Percentiles rank a stretch among this genome's conserved stretches.
Conservation (phyloP, 139 green algal species). For the Edaphochlamys debaryana region DNA sequence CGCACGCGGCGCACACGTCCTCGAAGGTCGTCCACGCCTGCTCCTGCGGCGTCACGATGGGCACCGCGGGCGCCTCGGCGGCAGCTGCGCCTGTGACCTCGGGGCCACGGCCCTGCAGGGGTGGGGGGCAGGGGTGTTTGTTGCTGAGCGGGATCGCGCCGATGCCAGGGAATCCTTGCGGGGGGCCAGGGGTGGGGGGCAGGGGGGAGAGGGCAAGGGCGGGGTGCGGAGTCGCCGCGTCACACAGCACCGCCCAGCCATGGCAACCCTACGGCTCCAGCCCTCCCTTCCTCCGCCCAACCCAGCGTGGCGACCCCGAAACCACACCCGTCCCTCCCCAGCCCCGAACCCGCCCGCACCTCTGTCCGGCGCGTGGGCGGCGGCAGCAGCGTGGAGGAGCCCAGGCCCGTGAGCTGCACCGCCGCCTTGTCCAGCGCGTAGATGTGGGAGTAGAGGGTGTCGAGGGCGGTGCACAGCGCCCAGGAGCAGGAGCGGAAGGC, state of each 20-base stretch:
- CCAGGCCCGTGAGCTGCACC: conserved; percentile 35
- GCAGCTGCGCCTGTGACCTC: background rate
- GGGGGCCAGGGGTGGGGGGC: too few relatives aligned
- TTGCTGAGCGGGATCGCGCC: too few relatives aligned
- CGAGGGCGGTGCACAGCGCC: background rate
- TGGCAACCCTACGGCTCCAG: too few relatives aligned
- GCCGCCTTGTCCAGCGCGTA: conserved; percentile 36
- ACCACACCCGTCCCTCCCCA: too few relatives aligned
- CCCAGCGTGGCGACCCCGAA: too few relatives aligned
- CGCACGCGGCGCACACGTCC: background rate
- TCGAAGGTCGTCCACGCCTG: conserved; percentile 22
- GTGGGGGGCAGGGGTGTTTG: too few relatives aligned
- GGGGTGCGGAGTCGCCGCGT: too few relatives aligned
- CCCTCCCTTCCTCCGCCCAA: too few relatives aligned
- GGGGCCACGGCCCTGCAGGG: background rate
- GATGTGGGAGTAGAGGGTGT: conserved; percentile 31
- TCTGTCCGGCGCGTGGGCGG: background rate
- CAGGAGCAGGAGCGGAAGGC: background rate
- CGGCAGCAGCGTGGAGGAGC: conserved; percentile 16
- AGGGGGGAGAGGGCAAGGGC: too few relatives aligned
- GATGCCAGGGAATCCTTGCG: too few relatives aligned
- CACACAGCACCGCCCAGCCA: too few relatives aligned
- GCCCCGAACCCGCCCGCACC: too few relatives aligned
- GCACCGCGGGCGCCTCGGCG: background rate
- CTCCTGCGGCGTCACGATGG: background rate